Base-by-base conservation (phyloP, 1,284 basidiomycete species). In the Sanguinoderma infundibulare region DNA sequence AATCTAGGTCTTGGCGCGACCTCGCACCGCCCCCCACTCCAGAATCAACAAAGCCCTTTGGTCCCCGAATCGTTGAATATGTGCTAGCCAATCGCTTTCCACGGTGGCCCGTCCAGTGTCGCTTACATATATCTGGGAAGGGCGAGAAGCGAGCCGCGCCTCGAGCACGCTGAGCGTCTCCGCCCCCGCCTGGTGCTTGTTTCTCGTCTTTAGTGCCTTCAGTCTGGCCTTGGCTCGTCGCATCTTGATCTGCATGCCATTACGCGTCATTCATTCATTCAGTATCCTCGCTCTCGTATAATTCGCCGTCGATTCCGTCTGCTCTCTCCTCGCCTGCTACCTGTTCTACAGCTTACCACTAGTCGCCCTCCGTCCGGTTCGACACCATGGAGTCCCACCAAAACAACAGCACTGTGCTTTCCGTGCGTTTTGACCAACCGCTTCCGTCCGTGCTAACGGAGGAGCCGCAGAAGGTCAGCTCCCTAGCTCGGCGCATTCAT, bases 401-500 rank as follows among this genome's bases (percentile, higher is more conserved):
- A 36, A 53, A 38, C 1, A 60, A 66, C 50, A 62, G 60, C 44
- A 57, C 62, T 55, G 26, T 28, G 20, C 60, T 66, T 10, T 60
- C 65, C 3, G 53, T 53, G 26, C 52, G 56, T 34, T 39, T 59
- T 10, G 58, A 52, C 4, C 58, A 59, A 38, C 58, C 57, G 10
- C 32, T 53, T 26, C 50, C 56, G 14, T 26, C 57, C 14, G 2
- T 15, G 32, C 20, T 38, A 36, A 17, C 34, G 12, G 20, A 54
- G 12, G 26, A 30, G 28, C 39, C 40, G 10, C 58, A 55, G 42
- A 61, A 65, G 32, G 65, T 66, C 55, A 65, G 66, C 56, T 40
- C 58, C 17, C 69, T 81, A 14, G 77, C 78, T 6, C 72, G 77
- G 28, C 77, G 81, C 26, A 79, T 83, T 57, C 80, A 83, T 70